These are phyloP conservation scores for Ampelomyces quisqualis DNA, from an alignment of 2,329 filamentous ascomycete species.

Conservation along the genomic window DNA sequence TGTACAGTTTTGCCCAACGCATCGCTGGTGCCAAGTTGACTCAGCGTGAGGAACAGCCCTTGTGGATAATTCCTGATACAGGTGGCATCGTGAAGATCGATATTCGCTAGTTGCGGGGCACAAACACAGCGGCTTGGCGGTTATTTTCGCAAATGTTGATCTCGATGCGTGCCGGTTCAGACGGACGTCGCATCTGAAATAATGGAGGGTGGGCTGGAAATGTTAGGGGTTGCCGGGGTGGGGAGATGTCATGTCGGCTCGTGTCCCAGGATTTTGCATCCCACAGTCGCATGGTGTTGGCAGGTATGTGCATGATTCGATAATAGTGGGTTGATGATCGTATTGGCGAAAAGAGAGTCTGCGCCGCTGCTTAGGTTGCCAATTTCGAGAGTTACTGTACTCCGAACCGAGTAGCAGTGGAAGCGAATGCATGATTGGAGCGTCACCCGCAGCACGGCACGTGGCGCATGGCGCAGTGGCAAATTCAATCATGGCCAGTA, in stretches of 20 bases:
- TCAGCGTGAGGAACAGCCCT: conserved; percentile 2
- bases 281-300: conserved; percentile 1
- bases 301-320: background rate
- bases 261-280: background rate
- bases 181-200: background rate
- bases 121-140: conserved; percentile 1
- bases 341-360: background rate
- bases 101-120: conserved; percentile 5
- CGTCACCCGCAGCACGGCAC: too few relatives aligned
- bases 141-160: conserved; percentile 1
- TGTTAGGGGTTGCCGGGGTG: conserved; percentile 1
- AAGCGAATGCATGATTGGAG: background rate
- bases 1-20: background rate
- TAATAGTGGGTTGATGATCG: background rate
- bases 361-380: background rate
- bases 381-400: background rate
- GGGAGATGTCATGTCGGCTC: background rate
- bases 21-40: conserved; percentile 3
- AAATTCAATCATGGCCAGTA: background rate
- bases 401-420: background rate
- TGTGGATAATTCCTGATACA: conserved; percentile 4
- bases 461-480: too few relatives aligned
- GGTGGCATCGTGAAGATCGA: conserved; percentile 2
- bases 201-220: background rate
- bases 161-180: conserved; percentile 2